Percentiles rank a stretch among this genome's conserved stretches.
These are phyloP conservation scores for Nannizzia gypsea DNA, from an alignment of 2,329 filamentous ascomycete species.

Conservation along the genomic window DNA sequence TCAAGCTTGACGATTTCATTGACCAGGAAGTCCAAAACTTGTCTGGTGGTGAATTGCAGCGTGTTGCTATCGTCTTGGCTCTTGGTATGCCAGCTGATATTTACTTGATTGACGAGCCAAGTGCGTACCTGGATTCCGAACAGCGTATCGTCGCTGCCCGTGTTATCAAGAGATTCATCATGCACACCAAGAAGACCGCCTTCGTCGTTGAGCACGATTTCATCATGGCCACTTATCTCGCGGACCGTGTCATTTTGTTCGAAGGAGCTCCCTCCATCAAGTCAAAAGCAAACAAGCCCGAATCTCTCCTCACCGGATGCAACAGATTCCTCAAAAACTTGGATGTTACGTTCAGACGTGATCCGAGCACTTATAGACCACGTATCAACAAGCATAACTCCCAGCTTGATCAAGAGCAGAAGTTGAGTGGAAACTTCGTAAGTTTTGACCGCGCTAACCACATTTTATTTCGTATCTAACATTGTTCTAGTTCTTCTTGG, in stretches of 20 bases:
- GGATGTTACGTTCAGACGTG: slow-evolving; percentile 95
- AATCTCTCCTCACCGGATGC: slow-evolving; percentile 88
- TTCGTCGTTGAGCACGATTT: slow-evolving; percentile 99
- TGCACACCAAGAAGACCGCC: slow-evolving; percentile 99
- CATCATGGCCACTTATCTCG: slow-evolving; percentile 77
- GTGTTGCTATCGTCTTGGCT: slow-evolving; percentile 95
- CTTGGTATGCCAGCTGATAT: slow-evolving; percentile 93
- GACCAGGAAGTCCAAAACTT: slow-evolving; percentile 99
- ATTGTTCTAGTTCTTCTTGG: slow-evolving; percentile 72
- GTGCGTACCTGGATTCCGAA: slow-evolving; percentile 94
- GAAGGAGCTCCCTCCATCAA: slow-evolving; percentile 85
- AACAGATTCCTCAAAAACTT: slow-evolving; percentile 94
- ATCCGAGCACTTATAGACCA: slow-evolving; percentile 88
- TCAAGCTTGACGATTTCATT: slow-evolving; percentile 97
- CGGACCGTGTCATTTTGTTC: slow-evolving; percentile 97
- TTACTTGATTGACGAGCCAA: slow-evolving; percentile 96
- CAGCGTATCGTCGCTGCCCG: slow-evolving; percentile 95
- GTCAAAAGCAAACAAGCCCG: slow-evolving; percentile 75
- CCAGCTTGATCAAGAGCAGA: slow-evolving; percentile 97
- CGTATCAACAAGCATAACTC: slow-evolving; percentile 97
- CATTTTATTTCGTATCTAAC: slow-evolving; percentile 3
- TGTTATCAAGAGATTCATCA: slow-evolving; percentile 99
- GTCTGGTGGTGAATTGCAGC: slow-evolving; percentile 97
- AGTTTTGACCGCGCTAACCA: slow-evolving; percentile 29
- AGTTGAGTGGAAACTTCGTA: slow-evolving; percentile 81